Evolutionary conservation across 1,139 yeast genomes (phyloP), one percentile per base, ranked within the genome.

Genomic region (Yamadazyma pseudoaaseri): DNA sequence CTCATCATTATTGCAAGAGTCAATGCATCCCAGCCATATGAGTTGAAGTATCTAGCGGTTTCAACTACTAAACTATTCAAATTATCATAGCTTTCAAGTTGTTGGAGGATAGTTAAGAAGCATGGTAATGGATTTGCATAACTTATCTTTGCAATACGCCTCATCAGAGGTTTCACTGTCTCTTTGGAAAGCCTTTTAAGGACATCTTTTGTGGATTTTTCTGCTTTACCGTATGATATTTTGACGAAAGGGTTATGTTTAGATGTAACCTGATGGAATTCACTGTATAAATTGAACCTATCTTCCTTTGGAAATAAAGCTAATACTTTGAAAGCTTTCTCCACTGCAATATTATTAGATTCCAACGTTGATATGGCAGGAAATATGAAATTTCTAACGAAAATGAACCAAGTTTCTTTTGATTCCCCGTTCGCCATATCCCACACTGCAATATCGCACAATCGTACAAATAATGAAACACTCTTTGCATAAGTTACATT

Each of bases 41-140:
- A 73, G 36, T 83, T 84, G 54, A 89, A 86, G 49, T 80, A 84
- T 30, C 81, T 67, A 0, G 96, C 90, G 2, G 95, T 79, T 36
- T 83, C 85, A 8, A 87, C 90, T 9, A 92, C 81, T 37, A 89
- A 66, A 29, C 77, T 80, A 35, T 81, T 86, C 44, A 89, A 74
- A 52, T 89, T 92, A 52, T 86, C 96, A 52, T 92, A 94, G 62
- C 95, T 87, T 56, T 94, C 98, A 41, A 92, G 80, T 49, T 82
- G 90, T 36, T 75, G 77, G 17, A 83, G 64, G 26, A 81, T 70
- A 1, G 84, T 74, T 26, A 71, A 58, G 23, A 84, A 75, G 20
- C 94, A 78, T 2, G 96, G 86, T 18, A 92, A 56, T 1, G 98
- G 98, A 51, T 89, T 89, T 1, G 86, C 66, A 41, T 78, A 81